Base-by-base conservation (phyloP, 805 yeast genomes). In the Hanseniaspora valbyensis region DNA sequence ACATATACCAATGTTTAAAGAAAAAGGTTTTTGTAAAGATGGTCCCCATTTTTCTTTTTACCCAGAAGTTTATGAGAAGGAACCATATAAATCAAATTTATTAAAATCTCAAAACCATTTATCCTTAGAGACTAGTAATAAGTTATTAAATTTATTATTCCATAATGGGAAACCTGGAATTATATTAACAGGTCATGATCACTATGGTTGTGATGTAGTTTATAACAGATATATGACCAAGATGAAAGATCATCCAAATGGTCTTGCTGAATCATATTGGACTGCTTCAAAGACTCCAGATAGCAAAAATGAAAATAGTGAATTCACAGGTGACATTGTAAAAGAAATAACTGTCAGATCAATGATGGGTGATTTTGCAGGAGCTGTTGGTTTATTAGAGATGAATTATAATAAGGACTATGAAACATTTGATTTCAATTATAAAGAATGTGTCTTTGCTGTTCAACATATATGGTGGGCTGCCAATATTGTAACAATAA, bases 381-480 rank as follows among this genome's bases (percentile, higher is more conserved):
- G 98, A 2, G 84, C 83, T 58, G 76, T 88, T 1, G 98, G 97
- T 0, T 66, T 92, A 12, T 66, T 92, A 56, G 81, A 88, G 1
- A 96, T 95, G 2, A 77, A 72, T 48, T 82, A 76, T 62, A 70
- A 77, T 58, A 55, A 66, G 13, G 32, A 46, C 9, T 46, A 30
- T 14, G 54, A 52, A 0, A 58, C 60, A 18, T 83, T 94, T 90
- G 73, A 73, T 16, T 89, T 84, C 69, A 67, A 73, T 25, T 90
- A 78, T 66, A 64, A 75, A 5, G 69, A 82, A 53, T 92, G 98
- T 67, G 81, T 88, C 14, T 90, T 90, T 63, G 74, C 76, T 1
- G 76, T 86, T 10, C 96, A 89, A 66, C 96, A 89, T 62, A 77
- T 83, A 49, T 92, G 98, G 98, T 92, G 98, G 98, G 84, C 75